These are phyloP conservation scores for Penicillium lividum DNA, from an alignment of 495 filamentous ascomycete genomes.

Conservation along the genomic window DNA sequence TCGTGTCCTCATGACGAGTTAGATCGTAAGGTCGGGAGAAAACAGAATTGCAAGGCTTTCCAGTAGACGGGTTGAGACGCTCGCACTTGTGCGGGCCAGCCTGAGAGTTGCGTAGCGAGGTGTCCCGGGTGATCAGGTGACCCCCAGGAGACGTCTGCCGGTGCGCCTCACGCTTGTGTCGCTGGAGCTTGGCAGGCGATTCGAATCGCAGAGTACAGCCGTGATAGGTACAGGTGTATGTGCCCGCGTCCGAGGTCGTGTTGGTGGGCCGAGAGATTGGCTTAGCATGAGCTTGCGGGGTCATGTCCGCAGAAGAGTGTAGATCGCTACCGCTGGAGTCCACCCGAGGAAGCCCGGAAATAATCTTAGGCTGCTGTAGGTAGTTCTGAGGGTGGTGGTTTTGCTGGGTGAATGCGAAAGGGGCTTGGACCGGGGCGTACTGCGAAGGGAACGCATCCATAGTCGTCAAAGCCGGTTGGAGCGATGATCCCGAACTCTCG, in stretches of 20 bases:
- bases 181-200: conserved; percentile 80
- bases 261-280: conserved; percentile 56
- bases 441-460: conserved; percentile 47
- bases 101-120: conserved; percentile 71
- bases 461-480: conserved; percentile 38
- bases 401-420: conserved; percentile 51
- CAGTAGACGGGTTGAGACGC: conserved; percentile 91
- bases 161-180: conserved; percentile 94
- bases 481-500: conserved; percentile 50
- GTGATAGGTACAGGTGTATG: conserved; percentile 94
- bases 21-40: conserved; percentile 99
- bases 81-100: conserved; percentile 88
- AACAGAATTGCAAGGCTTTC: conserved; percentile 92
- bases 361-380: conserved; percentile 54
- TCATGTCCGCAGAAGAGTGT: conserved; percentile 28
- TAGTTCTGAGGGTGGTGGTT: conserved; percentile 46
- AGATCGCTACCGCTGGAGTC: conserved; percentile 63
- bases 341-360: conserved; percentile 59
- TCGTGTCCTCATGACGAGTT: conserved; percentile 95
- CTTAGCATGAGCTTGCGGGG: conserved; percentile 31
- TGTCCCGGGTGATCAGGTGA: conserved; percentile 44
- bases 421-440: conserved; percentile 35
- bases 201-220: conserved; percentile 88
- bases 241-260: conserved; percentile 75
- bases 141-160: conserved; percentile 59